Evolutionary conservation across 306 rosid species (phyloP).

Genomic region (Echinosophora koreensis): DNA sequence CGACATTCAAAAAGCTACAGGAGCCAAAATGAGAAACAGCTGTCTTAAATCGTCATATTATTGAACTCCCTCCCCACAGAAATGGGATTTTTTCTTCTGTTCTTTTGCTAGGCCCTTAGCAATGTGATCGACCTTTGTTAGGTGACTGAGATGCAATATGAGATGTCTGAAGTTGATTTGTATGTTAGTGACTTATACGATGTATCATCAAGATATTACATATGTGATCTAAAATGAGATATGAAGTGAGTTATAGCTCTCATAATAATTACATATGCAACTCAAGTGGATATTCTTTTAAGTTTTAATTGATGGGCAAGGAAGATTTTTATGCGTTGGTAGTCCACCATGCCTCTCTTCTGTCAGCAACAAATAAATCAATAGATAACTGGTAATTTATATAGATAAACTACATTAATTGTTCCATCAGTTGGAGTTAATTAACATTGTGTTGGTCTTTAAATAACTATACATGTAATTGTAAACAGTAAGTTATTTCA

Average conservation of each 20-base stretch:
- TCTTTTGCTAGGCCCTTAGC: constrained; percentile 3
- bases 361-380: no score
- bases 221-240: neutral
- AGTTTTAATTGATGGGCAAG: neutral
- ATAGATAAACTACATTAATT: neutral
- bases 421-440: neutral
- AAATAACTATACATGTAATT: neutral
- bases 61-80: constrained; percentile 4
- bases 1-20: constrained; percentile 2
- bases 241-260: neutral
- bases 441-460: no score
- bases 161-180: neutral
- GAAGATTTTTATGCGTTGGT: neutral
- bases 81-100: constrained; percentile 34
- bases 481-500: neutral
- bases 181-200: neutral
- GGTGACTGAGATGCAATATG: constrained; percentile 39
- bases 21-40: constrained; percentile 21
- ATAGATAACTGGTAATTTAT: neutral
- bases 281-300: no score
- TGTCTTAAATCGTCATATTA: constrained; percentile 21
- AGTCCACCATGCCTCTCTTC: neutral
- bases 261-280: neutral
- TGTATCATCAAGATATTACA: constrained; percentile 14
- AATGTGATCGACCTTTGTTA: neutral